Percentiles rank a stretch among this genome's conserved stretches.
These are phyloP conservation scores for Tetracentron sinense DNA, from an alignment of 164 flowering plant genomes.

Conservation along the genomic window DNA sequence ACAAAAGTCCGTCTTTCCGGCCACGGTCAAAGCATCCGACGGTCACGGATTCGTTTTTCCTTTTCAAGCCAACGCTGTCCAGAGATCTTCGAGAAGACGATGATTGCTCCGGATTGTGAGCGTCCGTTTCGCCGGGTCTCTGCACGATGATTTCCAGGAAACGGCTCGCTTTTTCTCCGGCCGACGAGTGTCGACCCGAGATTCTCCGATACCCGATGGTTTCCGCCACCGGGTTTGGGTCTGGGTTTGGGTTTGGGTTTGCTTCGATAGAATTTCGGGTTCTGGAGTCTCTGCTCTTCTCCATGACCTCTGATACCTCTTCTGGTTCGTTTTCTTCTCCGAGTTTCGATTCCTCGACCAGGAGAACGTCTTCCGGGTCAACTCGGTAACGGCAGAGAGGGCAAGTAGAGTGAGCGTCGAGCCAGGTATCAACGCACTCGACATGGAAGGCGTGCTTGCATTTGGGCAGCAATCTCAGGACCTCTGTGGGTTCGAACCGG, in stretches of 20 bases:
- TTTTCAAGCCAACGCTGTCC: constrained; percentile 26
- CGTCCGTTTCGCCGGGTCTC: constrained; percentile 3
- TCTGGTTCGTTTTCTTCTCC: background rate
- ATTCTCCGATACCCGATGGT: constrained; percentile 23
- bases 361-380: constrained; percentile 81
- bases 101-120: constrained; percentile 4
- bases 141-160: constrained; percentile 22
- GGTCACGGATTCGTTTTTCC: constrained; percentile 17
- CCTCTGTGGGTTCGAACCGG: constrained; percentile 56
- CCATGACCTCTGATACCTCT: background rate
- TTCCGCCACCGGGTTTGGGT: background rate
- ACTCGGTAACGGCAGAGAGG: constrained; percentile 92
- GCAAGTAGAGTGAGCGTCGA: constrained; percentile 92
- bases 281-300: background rate
- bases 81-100: constrained; percentile 33
- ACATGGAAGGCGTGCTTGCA: constrained; percentile 96
- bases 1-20: constrained; percentile 60
- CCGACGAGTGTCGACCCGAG: constrained; percentile 72
- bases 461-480: constrained; percentile 73
- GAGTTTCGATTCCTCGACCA: constrained; percentile 27
- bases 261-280: background rate
- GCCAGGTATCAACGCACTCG: constrained; percentile 96
- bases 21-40: constrained; percentile 45
- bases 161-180: constrained; percentile 46
- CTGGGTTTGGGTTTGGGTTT: background rate